These are phyloP conservation scores for Phialemonium atrogriseum DNA, from an alignment of 2,329 filamentous ascomycete genomes.

Conservation along the genomic window DNA sequence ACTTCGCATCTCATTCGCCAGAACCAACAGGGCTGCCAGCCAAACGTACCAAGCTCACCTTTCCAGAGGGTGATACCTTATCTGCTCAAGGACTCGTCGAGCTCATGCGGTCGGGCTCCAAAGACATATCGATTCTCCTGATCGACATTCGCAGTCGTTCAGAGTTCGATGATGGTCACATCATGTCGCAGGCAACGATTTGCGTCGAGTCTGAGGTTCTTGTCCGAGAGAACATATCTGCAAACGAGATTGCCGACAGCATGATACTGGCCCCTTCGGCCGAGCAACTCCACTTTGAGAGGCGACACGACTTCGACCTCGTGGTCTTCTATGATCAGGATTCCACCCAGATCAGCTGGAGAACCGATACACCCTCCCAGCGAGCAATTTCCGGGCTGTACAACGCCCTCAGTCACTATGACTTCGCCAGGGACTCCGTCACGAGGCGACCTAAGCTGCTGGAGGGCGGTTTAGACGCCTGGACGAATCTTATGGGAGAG, in stretches of 20 bases:
- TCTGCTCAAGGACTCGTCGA: conserved; percentile 62
- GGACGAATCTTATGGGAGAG: conserved; percentile 72
- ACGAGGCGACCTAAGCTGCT: conserved; percentile 63
- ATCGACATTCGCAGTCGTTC: conserved; percentile 79
- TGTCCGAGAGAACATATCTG: conserved; percentile 58
- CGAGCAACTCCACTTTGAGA: conserved; percentile 69
- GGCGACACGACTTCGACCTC: conserved; percentile 69
- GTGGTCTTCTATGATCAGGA: conserved; percentile 84
- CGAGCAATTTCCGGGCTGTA: conserved; percentile 62
- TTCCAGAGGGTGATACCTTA: conserved; percentile 50
- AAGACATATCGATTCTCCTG: conserved; percentile 59
- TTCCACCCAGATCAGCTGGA: conserved; percentile 45
- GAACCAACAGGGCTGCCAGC: conserved; percentile 19
- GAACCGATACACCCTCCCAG: conserved; percentile 19
- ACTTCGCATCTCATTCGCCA: conserved; percentile 21
- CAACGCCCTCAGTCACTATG: conserved; percentile 76
- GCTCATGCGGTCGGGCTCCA: conserved; percentile 49
- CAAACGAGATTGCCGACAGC: conserved; percentile 55
- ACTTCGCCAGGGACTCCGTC: conserved; percentile 39
- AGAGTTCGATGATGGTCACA: conserved; percentile 81
- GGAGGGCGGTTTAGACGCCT: conserved; percentile 75
- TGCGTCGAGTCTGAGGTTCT: conserved; percentile 79
- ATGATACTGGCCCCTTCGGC: conserved; percentile 61
- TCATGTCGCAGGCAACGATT: conserved; percentile 74
- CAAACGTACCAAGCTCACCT: conserved; percentile 30